phyloP scores from a whole-genome alignment of 345 rosid species.

The Syzygium aqueum region DNA sequence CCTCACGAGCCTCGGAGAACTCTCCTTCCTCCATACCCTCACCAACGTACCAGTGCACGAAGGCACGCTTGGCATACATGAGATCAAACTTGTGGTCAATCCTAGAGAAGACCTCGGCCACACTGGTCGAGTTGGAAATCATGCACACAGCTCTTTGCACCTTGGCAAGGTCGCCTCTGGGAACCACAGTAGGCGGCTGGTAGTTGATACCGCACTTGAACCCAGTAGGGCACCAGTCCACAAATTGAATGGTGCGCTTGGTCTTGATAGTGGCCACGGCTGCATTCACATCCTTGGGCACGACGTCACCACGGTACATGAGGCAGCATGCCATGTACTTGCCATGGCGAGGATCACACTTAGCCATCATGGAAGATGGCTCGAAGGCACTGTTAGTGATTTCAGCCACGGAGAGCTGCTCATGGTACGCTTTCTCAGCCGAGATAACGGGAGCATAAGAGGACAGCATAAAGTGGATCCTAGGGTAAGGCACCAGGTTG shows the following conservation, averaged over 20 bases:
- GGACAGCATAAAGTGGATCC: conserved; percentile 60
- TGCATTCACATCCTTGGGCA: conserved; percentile 51
- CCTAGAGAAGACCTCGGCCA: conserved; percentile 48
- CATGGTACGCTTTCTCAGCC: conserved; percentile 45
- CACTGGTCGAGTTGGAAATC: conserved; percentile 56
- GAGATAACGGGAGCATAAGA: conserved; percentile 57
- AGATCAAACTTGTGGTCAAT: conserved; percentile 54
- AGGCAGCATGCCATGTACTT: conserved; percentile 65
- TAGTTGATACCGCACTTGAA: conserved; percentile 53
- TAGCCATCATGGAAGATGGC: conserved; percentile 56
- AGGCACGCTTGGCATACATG: conserved; percentile 53
- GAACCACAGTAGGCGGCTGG: conserved; percentile 61
- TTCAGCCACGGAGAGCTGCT: conserved; percentile 51
- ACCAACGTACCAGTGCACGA: conserved; percentile 59
- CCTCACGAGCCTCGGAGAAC: conserved; percentile 53
- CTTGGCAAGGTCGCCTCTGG: conserved; percentile 57
- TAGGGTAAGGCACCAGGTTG: conserved; percentile 51
- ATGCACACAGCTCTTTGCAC: conserved; percentile 56
- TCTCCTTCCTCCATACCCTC: conserved; percentile 72
- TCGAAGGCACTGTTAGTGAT: conserved; percentile 59
- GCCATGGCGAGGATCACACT: conserved; percentile 57
- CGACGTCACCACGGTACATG: conserved; percentile 51
- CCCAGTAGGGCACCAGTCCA: conserved; percentile 55
- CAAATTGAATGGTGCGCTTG: conserved; percentile 50
- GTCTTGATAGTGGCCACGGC: conserved; percentile 55